These are phyloP conservation scores for Ascochyta fabae DNA, from an alignment of 2,329 filamentous ascomycete species.

Conservation along the genomic window DNA sequence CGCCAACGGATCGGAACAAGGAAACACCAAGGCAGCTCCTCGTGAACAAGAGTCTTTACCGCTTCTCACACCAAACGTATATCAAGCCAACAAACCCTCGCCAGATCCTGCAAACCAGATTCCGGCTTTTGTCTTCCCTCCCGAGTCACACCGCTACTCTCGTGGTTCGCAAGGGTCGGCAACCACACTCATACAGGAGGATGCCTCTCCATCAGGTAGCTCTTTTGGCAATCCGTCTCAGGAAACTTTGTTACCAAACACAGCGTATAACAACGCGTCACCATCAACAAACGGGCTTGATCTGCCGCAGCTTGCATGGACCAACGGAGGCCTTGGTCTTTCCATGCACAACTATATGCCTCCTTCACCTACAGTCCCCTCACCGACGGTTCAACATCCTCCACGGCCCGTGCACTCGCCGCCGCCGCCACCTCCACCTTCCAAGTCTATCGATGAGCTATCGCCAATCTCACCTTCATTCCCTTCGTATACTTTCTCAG, in stretches of 20 bases:
- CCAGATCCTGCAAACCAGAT: conserved; percentile 37
- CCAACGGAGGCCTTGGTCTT: conserved; percentile 53
- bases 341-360: conserved; percentile 46
- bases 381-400: conserved; percentile 40
- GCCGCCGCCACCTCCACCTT: conserved; percentile 50
- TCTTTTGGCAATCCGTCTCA: conserved; percentile 39
- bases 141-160: conserved; percentile 44
- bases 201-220: conserved; percentile 42
- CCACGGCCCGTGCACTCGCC: conserved; percentile 57
- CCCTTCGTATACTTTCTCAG: conserved; percentile 7
- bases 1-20: conserved; percentile 39
- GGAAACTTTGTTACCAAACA: conserved; percentile 45
- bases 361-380: conserved; percentile 28
- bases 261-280: conserved; percentile 37
- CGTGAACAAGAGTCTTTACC: conserved; percentile 2
- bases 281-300: conserved; percentile 30
- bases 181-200: conserved; percentile 43
- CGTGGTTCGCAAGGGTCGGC: conserved; percentile 41
- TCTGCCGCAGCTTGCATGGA: conserved; percentile 49
- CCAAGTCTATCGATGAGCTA: conserved; percentile 15
- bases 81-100: conserved; percentile 16
- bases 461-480: conserved; percentile 19
- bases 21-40: conserved; percentile 14
- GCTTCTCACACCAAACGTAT: conserved; percentile 13
- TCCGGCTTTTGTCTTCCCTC: conserved; percentile 48